These are phyloP conservation scores for Phyllachora maydis DNA, from an alignment of 2,329 filamentous ascomycete genomes.

Conservation along the genomic window DNA sequence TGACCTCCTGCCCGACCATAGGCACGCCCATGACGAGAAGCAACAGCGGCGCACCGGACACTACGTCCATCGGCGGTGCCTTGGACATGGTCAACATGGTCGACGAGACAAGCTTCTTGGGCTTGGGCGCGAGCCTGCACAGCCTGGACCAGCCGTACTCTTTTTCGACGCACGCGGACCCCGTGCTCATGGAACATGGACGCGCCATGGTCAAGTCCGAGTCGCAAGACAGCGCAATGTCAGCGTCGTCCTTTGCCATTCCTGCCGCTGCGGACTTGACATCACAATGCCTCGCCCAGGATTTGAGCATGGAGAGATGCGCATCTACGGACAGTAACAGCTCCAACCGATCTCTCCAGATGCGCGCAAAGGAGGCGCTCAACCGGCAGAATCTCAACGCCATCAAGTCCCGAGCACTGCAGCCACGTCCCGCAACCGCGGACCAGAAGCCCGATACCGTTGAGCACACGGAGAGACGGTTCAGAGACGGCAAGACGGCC, in stretches of 20 bases:
- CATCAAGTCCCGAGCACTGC: slow-evolving; percentile 11
- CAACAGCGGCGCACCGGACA: slow-evolving; percentile 15
- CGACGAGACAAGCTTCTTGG: too few relatives aligned
- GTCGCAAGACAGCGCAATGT: slow-evolving; percentile 5
- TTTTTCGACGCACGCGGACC: slow-evolving; percentile 5
- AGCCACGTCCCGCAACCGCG: slow-evolving; percentile 20
- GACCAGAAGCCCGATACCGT: slow-evolving; percentile 6
- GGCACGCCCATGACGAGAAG: too few relatives aligned
- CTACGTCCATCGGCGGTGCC: slow-evolving; percentile 19
- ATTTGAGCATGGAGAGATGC: slow-evolving; percentile 18
- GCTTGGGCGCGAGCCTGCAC: too few relatives aligned
- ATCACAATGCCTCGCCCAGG: slow-evolving; percentile 2
- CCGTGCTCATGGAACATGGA: too few relatives aligned
- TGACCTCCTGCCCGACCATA: slow-evolving; percentile 17
- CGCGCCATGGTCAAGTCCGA: slow-evolving; percentile 5
- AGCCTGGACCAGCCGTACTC: slow-evolving; percentile 4
- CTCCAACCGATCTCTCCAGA: slow-evolving; percentile 22
- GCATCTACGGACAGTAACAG: slow-evolving; percentile 24
- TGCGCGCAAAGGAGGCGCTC: slow-evolving; percentile 24
- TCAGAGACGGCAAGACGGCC: slow-evolving; percentile 19
- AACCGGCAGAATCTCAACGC: slow-evolving; percentile 22
- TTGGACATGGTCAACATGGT: too few relatives aligned
- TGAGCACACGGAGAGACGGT: slow-evolving; percentile 1
- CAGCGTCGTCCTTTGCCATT: slow-evolving; percentile 3
- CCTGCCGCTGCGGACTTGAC: slow-evolving; percentile 2